Base-by-base conservation (phyloP, 768 basidiomycete genomes). In the Panellus pusillus region DNA sequence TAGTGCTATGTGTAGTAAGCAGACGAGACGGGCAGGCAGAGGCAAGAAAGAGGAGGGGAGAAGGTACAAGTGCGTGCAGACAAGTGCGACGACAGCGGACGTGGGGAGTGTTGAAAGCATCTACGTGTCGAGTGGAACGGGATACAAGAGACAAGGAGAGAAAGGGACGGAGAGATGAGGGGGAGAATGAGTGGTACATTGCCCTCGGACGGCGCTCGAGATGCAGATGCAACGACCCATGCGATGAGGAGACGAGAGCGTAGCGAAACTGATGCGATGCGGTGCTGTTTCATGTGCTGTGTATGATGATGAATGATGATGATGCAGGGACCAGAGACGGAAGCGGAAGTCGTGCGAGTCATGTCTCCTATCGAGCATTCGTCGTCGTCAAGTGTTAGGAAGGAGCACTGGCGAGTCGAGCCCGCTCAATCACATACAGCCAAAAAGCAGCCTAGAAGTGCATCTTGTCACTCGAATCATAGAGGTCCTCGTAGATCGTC, bases 401-500 rank as follows among this genome's bases (percentile, higher is more conserved):
- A n/a, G 44, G 43, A n/a, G 32, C 15, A 20, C 20, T 9, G 18
- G 31, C n/a, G 29, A 6, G 48, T 50, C 48, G 54, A 55, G 48
- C 54, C 44, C 19, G 54, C 54, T 50, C 50, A 45, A 52, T 50
- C 32, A n/a, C 20, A 20, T n/a, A 41, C 6, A 7, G 9, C 8
- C 15, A 20, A n/a, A n/a, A 15, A n/a, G 7, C 9, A 6, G 38
- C 45, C 50, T 55, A 59, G 47, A 54, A 55, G 37, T 36, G 58
- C 58, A 59, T 54, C 17, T 54, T 54, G 44, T 48, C 49, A 19
- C 46, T 52, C 4, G 49, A 27, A 41, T 55, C 58, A 41, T 59
- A 59, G 19, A 52, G 32, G 31, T 59, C 58, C 20, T 59, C 58
- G 42, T 59, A 54, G 20, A 62, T 54, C 57, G 58, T 62, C 28